Percentiles rank a stretch among this genome's conserved stretches.
phyloP scores from a whole-genome alignment of 768 basidiomycete genomes.

The Amanita brunnescens region DNA sequence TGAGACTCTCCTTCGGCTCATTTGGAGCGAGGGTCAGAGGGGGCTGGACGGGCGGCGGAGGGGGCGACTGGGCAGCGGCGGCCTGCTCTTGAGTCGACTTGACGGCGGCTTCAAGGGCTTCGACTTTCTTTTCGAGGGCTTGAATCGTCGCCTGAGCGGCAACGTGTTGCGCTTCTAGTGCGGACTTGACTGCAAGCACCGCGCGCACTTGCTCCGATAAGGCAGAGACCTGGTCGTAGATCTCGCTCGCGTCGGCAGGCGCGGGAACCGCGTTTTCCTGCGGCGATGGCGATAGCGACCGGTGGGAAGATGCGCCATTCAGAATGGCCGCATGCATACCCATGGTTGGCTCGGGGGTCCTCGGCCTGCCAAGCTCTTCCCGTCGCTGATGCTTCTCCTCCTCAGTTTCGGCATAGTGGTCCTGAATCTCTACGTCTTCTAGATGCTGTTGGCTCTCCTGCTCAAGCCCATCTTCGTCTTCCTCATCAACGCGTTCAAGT shows the following conservation, averaged over 20 bases:
- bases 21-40: too few relatives aligned
- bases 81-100: slow-evolving; percentile 30
- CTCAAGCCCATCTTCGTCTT: slow-evolving; percentile 54
- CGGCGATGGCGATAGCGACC: slow-evolving; percentile 17
- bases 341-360: slow-evolving; percentile 71
- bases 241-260: slow-evolving; percentile 19
- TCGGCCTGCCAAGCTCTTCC: slow-evolving; percentile 59
- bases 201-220: slow-evolving; percentile 70
- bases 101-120: slow-evolving; percentile 57
- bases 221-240: slow-evolving; percentile 53
- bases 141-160: slow-evolving; percentile 70
- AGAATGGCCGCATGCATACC: slow-evolving; percentile 22
- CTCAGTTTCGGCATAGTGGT: slow-evolving; percentile 7
- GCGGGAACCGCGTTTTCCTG: slow-evolving; percentile 14
- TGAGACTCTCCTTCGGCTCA: slow-evolving; percentile 40
- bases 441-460: slow-evolving; percentile 11
- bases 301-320: neutral
- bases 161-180: slow-evolving; percentile 70
- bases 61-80: slow-evolving; percentile 5
- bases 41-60: neutral
- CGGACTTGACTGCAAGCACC: slow-evolving; percentile 62
- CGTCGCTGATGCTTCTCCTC: slow-evolving; percentile 18
- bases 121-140: slow-evolving; percentile 60
- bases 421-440: slow-evolving; percentile 14
- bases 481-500: slow-evolving; percentile 65